Base-by-base conservation (phyloP, 768 basidiomycete genomes). In the Tephrocybe sp. region DNA sequence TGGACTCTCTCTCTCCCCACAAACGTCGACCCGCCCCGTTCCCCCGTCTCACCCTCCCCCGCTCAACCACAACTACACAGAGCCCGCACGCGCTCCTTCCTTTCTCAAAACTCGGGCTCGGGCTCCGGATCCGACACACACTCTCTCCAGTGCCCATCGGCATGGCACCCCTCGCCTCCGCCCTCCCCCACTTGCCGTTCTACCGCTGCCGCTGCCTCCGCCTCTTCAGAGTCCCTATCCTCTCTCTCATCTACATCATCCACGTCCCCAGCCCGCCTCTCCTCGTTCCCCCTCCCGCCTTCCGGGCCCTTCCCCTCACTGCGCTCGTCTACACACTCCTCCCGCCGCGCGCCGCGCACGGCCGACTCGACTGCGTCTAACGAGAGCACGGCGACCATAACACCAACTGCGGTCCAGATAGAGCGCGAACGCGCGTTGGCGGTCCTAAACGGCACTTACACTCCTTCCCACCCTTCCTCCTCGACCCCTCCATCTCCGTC, bases 1-100 rank as follows among this genome's bases (percentile, higher is more conserved):
- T 57, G 55, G 55, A 57, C 55, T 0, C 52, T 57, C 15, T 43
- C 49, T 0, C 42, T 57, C 13, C 52, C 55, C 2, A 11, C 42
- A 12, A 13, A 32, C 18, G 44, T 38, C 13, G 9, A 26, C 8
- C 9, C 28, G 13, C 39, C 41, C 11, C 6, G 47, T 9, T 28
- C 36, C 21, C 38, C 41, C 25, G 12, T 13, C 25, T 15, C 39
- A 4, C 39, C 47, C 5, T 38, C 37, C 7, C 36, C 47, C 19
- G 24, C 38, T 19, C 26, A 6, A 5, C 28, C 50, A 36, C 42
- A 42, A 37, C 36, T 19, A 18, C 36, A 15, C 36, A 15, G 13
- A 15, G 19, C 9, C 15, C 36, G 36, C 36, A 16, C 36, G n/a
- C 21, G 36, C 37, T 42, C 47, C 4, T 41, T 46, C 47, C 43